Evolutionary conservation across 1,284 basidiomycete genomes (phyloP).

Genomic region (Pascua sp.): DNA sequence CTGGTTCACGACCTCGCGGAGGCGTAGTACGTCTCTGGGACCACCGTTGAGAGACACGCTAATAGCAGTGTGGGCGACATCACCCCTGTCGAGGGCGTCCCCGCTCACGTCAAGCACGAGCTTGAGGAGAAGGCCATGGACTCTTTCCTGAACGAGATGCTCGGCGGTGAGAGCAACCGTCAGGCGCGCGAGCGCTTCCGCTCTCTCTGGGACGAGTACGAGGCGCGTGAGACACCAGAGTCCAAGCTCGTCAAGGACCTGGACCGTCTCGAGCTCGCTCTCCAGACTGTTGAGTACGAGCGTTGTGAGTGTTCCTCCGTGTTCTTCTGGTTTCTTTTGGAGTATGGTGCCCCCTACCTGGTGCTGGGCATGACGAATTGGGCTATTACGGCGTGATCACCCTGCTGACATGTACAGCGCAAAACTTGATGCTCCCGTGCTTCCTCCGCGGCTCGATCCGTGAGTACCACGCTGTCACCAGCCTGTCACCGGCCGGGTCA

Average conservation of each 20-base stretch:
- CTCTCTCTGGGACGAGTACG: constrained; percentile 88
- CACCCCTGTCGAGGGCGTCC: constrained; percentile 79
- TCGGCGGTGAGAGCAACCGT: constrained; percentile 61
- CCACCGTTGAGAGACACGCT: constrained; percentile 3
- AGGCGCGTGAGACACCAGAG: constrained; percentile 73
- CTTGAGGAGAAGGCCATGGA: constrained; percentile 76
- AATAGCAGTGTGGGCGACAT: constrained; percentile 75
- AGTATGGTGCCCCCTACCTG: too few relatives aligned
- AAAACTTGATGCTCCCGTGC: constrained; percentile 43
- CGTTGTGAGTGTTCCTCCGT: constrained; percentile 40
- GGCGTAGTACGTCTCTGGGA: constrained; percentile 59
- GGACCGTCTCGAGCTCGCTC: constrained; percentile 87
- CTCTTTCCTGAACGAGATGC: constrained; percentile 82
- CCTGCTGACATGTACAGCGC: constrained; percentile 28
- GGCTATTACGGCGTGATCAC: too few relatives aligned
- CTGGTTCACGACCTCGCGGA: constrained; percentile 95
- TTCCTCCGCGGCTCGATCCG: constrained; percentile 49
- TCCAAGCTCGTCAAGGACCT: constrained; percentile 91
- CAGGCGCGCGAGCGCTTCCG: constrained; percentile 74
- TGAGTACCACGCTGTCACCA: constrained; percentile 12
- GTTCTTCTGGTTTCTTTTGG: too few relatives aligned
- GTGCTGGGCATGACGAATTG: too few relatives aligned
- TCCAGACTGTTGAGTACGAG: constrained; percentile 59
- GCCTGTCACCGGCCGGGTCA: too few relatives aligned
- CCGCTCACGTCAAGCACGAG: constrained; percentile 71